These are phyloP conservation scores for Penicillium goetzii DNA, from an alignment of 495 filamentous ascomycete species.

Conservation along the genomic window DNA sequence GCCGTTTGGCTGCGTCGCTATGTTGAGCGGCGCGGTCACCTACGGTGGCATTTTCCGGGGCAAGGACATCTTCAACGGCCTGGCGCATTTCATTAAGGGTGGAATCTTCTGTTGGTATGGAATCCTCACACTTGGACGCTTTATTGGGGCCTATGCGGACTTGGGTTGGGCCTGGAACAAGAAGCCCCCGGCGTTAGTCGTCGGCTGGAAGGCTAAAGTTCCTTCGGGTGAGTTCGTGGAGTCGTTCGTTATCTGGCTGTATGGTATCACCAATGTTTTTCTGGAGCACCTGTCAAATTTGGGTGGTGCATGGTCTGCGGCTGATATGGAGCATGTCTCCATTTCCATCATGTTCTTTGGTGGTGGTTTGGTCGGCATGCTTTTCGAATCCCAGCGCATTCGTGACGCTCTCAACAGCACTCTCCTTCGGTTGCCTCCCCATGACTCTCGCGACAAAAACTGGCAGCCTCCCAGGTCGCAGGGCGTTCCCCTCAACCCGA, in stretches of 20 bases:
- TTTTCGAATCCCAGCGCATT: constrained; percentile 78
- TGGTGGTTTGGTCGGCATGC: constrained; percentile 88
- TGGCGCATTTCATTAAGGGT: constrained; percentile 95
- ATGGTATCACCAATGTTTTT: constrained; percentile 89
- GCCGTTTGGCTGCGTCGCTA: constrained; percentile 63
- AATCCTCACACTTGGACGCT: constrained; percentile 85
- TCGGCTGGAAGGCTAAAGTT: constrained; percentile 65
- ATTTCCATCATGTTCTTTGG: constrained; percentile 95
- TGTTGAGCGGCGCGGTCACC: constrained; percentile 65
- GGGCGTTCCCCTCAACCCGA: constrained; percentile 79
- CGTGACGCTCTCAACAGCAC: constrained; percentile 72
- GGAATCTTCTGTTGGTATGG: constrained; percentile 95
- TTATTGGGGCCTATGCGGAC: constrained; percentile 89
- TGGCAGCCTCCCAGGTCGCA: constrained; percentile 69
- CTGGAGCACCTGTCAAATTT: constrained; percentile 81
- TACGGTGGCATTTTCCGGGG: constrained; percentile 72
- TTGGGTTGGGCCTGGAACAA: constrained; percentile 97
- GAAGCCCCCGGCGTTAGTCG: constrained; percentile 63
- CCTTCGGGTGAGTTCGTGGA: constrained; percentile 87
- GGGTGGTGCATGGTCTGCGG: constrained; percentile 70
- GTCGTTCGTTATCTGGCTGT: constrained; percentile 83
- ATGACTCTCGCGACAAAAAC: constrained; percentile 51
- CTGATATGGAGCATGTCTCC: constrained; percentile 89
- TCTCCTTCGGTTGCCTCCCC: constrained; percentile 44
- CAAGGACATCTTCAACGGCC: constrained; percentile 72